These are phyloP conservation scores for Penicillium hesseltinei DNA, from an alignment of 2,329 filamentous ascomycete species.

Conservation along the genomic window DNA sequence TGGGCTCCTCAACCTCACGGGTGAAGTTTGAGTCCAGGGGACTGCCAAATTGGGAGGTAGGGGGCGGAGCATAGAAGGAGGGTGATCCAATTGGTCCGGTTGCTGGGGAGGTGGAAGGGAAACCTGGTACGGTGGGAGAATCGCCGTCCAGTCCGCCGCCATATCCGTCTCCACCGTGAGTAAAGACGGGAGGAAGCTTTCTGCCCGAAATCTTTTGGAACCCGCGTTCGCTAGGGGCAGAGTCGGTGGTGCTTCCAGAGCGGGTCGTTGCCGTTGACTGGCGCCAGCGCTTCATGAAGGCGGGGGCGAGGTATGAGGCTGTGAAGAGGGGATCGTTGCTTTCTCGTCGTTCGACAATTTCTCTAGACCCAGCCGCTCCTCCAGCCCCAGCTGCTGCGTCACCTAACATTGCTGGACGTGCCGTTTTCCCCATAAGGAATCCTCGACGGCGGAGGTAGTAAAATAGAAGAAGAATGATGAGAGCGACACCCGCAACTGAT, in stretches of 20 bases:
- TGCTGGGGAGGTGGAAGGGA: slow-evolving; percentile 26
- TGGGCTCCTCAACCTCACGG: slow-evolving; percentile 31
- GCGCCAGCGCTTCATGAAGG: slow-evolving; percentile 44
- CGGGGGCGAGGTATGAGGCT: slow-evolving; percentile 38
- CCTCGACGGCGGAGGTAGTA: slow-evolving; percentile 51
- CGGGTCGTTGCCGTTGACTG: slow-evolving; percentile 36
- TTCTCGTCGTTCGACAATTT: slow-evolving; percentile 39
- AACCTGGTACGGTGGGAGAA: slow-evolving; percentile 31
- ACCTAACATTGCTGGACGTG: slow-evolving; percentile 26
- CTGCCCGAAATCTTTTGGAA: slow-evolving; percentile 52
- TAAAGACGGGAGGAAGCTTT: slow-evolving; percentile 49
- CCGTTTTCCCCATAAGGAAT: slow-evolving; percentile 32
- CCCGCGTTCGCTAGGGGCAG: slow-evolving; percentile 43
- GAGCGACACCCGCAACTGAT: slow-evolving; percentile 57
- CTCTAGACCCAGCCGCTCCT: slow-evolving; percentile 18
- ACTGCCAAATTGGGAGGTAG: slow-evolving; percentile 29
- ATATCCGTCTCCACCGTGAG: slow-evolving; percentile 48
- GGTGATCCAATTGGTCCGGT: slow-evolving; percentile 22
- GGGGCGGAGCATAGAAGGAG: slow-evolving; percentile 28
- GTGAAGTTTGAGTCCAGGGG: slow-evolving; percentile 34
- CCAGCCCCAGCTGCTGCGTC: slow-evolving; percentile 16
- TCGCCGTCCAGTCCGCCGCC: slow-evolving; percentile 37
- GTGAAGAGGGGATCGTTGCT: slow-evolving; percentile 41
- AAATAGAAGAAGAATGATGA: slow-evolving; percentile 45
- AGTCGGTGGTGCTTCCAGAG: slow-evolving; percentile 36